These are phyloP conservation scores for Sordariomycetes sp. DNA, from an alignment of 2,329 filamentous ascomycete genomes.

Conservation along the genomic window DNA sequence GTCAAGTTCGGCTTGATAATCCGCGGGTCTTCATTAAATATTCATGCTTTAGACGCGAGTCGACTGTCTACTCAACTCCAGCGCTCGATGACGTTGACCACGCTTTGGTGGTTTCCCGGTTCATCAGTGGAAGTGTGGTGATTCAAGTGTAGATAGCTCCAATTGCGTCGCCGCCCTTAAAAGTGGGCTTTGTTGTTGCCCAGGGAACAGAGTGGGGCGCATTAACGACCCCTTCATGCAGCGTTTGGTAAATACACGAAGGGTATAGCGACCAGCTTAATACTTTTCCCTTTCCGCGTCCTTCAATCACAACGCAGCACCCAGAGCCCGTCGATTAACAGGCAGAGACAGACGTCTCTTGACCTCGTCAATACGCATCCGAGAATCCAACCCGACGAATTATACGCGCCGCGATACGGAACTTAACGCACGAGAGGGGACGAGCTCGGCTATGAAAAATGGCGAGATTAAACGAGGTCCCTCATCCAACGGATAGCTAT, in stretches of 20 bases:
- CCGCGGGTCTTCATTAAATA: no score
- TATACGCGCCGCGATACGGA: background rate
- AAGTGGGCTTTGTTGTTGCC: background rate
- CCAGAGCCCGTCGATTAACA: background rate
- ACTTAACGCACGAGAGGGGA: background rate
- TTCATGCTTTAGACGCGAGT: no score
- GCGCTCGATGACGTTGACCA: no score
- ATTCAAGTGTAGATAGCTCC: no score
- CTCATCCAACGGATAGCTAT: constrained; percentile 52
- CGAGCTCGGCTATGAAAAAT: constrained; percentile 33
- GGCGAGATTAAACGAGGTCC: constrained; percentile 70
- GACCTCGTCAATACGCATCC: background rate
- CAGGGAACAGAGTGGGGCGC: background rate
- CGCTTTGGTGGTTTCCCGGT: no score
- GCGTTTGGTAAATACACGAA: background rate
- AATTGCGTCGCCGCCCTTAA: background rate
- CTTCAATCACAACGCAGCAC: background rate
- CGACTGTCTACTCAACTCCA: no score
- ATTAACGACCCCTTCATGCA: background rate
- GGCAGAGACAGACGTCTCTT: background rate
- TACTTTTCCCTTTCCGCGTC: background rate
- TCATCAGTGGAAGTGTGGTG: no score
- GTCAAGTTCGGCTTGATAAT: no score
- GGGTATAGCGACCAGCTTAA: background rate
- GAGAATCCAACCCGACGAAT: background rate